A percentile compares a stretch with the other conserved stretches of the same genome.
phyloP scores from a whole-genome alignment of 148 eudicot species.

The Tetragonia tetragonoides region DNA sequence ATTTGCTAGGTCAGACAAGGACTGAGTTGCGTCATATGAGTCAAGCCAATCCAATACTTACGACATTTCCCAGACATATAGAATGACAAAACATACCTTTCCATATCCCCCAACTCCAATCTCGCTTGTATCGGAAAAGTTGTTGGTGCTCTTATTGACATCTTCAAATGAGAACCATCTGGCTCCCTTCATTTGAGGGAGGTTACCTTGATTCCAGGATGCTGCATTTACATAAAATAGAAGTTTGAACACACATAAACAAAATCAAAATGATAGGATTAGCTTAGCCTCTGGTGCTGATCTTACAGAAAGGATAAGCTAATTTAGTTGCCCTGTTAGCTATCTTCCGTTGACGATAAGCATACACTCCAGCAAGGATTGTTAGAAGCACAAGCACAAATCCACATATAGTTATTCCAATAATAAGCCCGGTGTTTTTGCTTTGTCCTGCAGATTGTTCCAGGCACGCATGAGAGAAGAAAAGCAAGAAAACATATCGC shows the following conservation, averaged over 20 bases:
- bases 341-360: constrained; percentile 40
- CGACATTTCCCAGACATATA: not conserved
- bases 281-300: not conserved
- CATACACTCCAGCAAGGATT: constrained; percentile 50
- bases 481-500: not conserved
- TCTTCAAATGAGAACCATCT: constrained; percentile 67
- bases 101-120: constrained; percentile 77
- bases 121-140: constrained; percentile 47
- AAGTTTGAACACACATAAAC: not conserved
- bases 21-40: not conserved
- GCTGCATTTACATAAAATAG: constrained; percentile 32
- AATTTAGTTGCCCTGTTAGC: constrained; percentile 35
- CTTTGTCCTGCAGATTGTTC: constrained; percentile 25
- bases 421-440: constrained; percentile 37
- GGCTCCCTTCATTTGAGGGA: constrained; percentile 62
- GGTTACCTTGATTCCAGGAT: constrained; percentile 43
- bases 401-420: constrained; percentile 45
- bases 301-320: constrained; percentile 66
- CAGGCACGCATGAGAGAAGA: constrained; percentile 9
- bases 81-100: constrained; percentile 37
- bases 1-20: too few species aligned
- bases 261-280: not conserved
- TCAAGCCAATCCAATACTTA: not conserved
- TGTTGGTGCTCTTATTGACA: constrained; percentile 41
- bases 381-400: constrained; percentile 45